Base-by-base conservation (phyloP, 176 grass and related monocot genomes). In the Triticum turgidum region DNA sequence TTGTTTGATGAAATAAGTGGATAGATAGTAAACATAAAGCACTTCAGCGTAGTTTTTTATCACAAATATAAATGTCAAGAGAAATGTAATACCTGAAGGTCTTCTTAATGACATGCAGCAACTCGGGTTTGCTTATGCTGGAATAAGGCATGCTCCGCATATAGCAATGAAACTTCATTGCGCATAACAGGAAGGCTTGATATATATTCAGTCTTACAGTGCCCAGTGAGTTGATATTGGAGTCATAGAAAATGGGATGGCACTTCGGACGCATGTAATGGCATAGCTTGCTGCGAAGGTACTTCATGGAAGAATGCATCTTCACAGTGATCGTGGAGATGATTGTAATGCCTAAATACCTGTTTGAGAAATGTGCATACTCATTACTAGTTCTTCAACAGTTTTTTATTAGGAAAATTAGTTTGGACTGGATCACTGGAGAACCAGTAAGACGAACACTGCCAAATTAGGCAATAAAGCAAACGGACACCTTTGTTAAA, bases 91-190 rank as follows among this genome's bases (percentile, higher is more conserved):
- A 98, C 96, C 96, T 92, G 88, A 86, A 94, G 22, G 90, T 95
- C 52, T 37, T 79, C 77, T 87, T 73, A 79, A 98, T 92, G 51
- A 94, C 90, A 81, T 79, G 77, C 14, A 98, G 33, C 59, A 95
- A 35, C 66, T 89, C 85, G 5, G 54, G 75, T 83, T 87, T 68
- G 78, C 33, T 72, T 76, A 74, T 73, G 63, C 69, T 78, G 80
- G 82, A 27, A 79, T 69, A 42, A 74, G 79, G 10, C 63, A 93
- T 85, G 82, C 77, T 80, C 67, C 49, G 77, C 35, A 92, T n/a
- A 63, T 92, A 98, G 69, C 91, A 93, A 71, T 95, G 96, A 67
- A 98, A 98, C 84, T 98, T 98, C 96, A 98, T 98, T 56, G 96
- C 96, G 6, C 93, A 93, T 70, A 98, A 77, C 38, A 95, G 84